Conservation (phyloP, 768 basidiomycete genomes). For the Leccinum variicolor region DNA sequence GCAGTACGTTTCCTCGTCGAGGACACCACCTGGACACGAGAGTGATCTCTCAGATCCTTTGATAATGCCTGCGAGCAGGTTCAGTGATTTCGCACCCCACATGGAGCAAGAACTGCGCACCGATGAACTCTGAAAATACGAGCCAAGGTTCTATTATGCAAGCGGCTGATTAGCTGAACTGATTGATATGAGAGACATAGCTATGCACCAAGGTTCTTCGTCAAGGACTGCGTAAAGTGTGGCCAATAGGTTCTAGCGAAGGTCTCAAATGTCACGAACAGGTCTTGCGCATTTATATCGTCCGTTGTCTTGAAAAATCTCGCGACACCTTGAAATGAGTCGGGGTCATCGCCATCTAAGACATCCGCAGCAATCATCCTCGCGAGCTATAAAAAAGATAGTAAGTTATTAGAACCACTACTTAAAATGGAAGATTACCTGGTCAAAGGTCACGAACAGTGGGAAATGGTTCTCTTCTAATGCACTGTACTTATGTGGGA, state of each 20-base stretch:
- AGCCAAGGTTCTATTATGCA: constrained; percentile 44
- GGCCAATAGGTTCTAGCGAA: constrained; percentile 59
- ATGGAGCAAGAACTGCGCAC: constrained; percentile 30
- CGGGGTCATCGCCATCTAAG: constrained; percentile 1
- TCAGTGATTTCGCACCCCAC: not conserved
- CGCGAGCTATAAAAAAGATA: constrained; percentile 13
- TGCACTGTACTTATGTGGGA: constrained; percentile 51
- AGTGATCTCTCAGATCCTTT: constrained; percentile 62
- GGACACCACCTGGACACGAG: constrained; percentile 30
- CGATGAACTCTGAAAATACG: constrained; percentile 65
- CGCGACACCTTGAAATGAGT: constrained; percentile 1
- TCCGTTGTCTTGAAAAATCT: constrained; percentile 14
- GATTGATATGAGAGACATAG: not conserved
- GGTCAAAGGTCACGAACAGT: constrained; percentile 64
- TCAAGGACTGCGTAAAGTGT: constrained; percentile 49
- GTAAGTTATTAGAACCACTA: not conserved
- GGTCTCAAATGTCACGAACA: constrained; percentile 41
- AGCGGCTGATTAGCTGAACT: not conserved
- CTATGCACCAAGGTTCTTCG: constrained; percentile 30
- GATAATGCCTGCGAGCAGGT: constrained; percentile 45
- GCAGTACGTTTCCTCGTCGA: constrained; percentile 45
- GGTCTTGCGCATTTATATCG: constrained; percentile 18
- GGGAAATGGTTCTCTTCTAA: constrained; percentile 64
- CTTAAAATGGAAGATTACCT: constrained; percentile 34
- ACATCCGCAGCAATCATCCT: constrained; percentile 28